Conservation (phyloP, 352 stramenopile genomes). For the Globisporangium lucens region DNA sequence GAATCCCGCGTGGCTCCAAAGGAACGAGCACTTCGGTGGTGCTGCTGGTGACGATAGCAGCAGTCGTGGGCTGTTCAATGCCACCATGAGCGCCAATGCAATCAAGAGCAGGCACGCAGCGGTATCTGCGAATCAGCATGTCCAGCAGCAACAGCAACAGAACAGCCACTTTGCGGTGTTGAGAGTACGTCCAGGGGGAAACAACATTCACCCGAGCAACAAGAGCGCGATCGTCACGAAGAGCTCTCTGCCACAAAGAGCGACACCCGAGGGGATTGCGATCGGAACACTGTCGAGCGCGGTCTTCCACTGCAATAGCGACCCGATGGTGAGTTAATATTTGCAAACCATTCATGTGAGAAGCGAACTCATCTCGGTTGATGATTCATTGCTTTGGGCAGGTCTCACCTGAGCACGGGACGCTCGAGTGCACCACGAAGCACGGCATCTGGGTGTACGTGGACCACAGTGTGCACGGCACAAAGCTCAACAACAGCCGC, state of each 20-base stretch:
- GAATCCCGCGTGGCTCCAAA: slow-evolving; percentile 1
- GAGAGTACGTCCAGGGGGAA: slow-evolving; percentile 13
- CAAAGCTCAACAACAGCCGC: slow-evolving; percentile 33
- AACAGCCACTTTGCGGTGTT: slow-evolving; percentile 10
- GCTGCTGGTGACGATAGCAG: neutral
- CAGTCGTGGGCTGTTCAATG: neutral
- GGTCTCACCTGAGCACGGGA: slow-evolving; percentile 34
- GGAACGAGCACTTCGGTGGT: neutral
- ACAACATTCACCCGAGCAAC: slow-evolving; percentile 7
- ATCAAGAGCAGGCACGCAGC: slow-evolving; percentile 2
- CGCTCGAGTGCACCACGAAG: slow-evolving; percentile 43
- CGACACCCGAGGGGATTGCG: slow-evolving; percentile 18
- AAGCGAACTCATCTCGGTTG: neutral
- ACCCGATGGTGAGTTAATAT: slow-evolving; percentile 10
- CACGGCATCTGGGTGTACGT: slow-evolving; percentile 73
- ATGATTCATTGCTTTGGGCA: neutral
- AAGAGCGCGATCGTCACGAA: neutral
- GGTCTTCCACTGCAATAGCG: slow-evolving; percentile 25
- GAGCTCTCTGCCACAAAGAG: slow-evolving; percentile 7
- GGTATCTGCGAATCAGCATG: slow-evolving; percentile 1
- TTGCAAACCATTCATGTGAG: no score
- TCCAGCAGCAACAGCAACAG: slow-evolving; percentile 8
- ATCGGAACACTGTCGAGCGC: slow-evolving; percentile 22
- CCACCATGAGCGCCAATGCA: neutral
- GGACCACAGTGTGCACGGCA: slow-evolving; percentile 61